Percentiles rank a stretch among this genome's conserved stretches.
Conservation (phyloP, 2,329 filamentous ascomycete genomes). For the Amauroascus niger region DNA sequence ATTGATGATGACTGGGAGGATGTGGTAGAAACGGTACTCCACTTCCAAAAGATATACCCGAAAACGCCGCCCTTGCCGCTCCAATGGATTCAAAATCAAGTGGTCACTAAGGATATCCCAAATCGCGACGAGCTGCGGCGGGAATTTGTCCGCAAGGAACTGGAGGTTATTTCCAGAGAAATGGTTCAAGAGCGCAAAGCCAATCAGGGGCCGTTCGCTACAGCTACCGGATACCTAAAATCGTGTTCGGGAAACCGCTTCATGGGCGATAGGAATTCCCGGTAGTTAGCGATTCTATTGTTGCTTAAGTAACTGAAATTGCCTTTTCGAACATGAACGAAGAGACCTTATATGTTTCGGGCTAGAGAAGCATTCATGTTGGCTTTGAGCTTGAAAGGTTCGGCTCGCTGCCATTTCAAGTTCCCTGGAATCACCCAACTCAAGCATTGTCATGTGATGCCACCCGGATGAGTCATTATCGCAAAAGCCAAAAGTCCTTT, state of each 20-base stretch:
- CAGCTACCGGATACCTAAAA: neutral
- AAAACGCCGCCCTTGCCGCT: slow-evolving; percentile 1
- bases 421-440: neutral
- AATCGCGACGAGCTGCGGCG: neutral
- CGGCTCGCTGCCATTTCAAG: neutral
- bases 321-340: neutral
- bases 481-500: neutral
- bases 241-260: neutral
- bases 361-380: neutral
- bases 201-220: slow-evolving; percentile 3
- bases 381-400: neutral
- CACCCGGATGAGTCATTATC: neutral
- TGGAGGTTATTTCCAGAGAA: neutral
- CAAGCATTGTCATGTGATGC: neutral
- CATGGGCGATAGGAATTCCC: neutral
- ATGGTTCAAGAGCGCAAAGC: slow-evolving; percentile 6
- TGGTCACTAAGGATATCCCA: slow-evolving; percentile 1
- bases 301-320: too few species aligned
- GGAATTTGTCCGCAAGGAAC: slow-evolving; percentile 4
- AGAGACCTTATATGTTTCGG: neutral
- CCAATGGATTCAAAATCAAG: slow-evolving; percentile 6
- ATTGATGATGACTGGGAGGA: slow-evolving; percentile 7
- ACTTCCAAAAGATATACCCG: slow-evolving; percentile 1
- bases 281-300: neutral
- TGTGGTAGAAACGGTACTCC: slow-evolving; percentile 1